Conservation (phyloP, 352 stramenopile species). For the Phytophthora sp. region DNA sequence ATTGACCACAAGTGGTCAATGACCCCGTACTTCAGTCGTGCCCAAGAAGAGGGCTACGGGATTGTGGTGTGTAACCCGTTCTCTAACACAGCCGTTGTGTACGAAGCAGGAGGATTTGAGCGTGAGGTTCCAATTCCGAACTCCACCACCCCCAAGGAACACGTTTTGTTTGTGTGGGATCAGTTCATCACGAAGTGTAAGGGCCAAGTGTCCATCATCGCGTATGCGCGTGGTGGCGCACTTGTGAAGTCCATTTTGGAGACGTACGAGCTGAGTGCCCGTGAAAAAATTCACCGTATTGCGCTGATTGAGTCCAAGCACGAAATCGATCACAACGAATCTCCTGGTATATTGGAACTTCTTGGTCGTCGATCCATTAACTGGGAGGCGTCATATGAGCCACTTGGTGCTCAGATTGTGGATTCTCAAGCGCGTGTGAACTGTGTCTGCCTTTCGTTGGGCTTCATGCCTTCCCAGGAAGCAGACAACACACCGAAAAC, state of each 20-base stretch:
- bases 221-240: conserved; percentile 79
- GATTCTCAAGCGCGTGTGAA: conserved; percentile 87
- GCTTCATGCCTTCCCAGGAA: conserved; percentile 76
- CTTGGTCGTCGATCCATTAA: conserved; percentile 88
- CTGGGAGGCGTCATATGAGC: conserved; percentile 87
- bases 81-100: conserved; percentile 87
- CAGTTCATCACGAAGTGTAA: conserved; percentile 83
- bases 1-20: conserved; percentile 90
- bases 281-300: conserved; percentile 84
- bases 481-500: conserved; percentile 72
- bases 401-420: conserved; percentile 85
- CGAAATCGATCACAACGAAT: conserved; percentile 84
- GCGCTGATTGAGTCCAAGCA: conserved; percentile 90
- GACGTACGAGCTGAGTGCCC: conserved; percentile 71
- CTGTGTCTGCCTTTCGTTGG: conserved; percentile 86
- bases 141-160: conserved; percentile 83
- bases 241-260: conserved; percentile 88
- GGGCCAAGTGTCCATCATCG: conserved; percentile 86
- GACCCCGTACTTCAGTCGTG: conserved; percentile 82
- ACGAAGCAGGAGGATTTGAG: conserved; percentile 88
- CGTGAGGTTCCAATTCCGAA: conserved; percentile 86
- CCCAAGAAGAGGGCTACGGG: conserved; percentile 86
- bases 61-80: conserved; percentile 90
- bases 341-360: conserved; percentile 76
- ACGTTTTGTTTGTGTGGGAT: conserved; percentile 90